Percentiles rank a stretch among this genome's conserved stretches.
Evolutionary conservation across 73 alveolate genomes (phyloP).

Genomic region (Paramecium bursaria): DNA sequence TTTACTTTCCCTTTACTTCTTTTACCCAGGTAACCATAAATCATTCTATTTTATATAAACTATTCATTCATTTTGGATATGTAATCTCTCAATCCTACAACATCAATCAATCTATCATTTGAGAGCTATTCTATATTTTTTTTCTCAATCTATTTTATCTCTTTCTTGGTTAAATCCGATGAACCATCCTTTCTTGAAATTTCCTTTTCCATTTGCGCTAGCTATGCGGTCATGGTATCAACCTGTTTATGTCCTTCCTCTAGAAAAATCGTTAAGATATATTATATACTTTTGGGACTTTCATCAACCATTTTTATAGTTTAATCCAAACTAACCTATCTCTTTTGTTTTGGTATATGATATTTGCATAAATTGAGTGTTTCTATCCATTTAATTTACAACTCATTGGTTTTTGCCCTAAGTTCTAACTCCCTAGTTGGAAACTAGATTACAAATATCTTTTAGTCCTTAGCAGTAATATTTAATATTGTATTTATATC

Average conservation of each 20-base stretch:
- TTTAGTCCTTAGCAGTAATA: slow-evolving; percentile 49
- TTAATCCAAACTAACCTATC: slow-evolving; percentile 69
- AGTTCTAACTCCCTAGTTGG: slow-evolving; percentile 73
- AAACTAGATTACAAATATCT: slow-evolving; percentile 49
- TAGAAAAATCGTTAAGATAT: slow-evolving; percentile 22
- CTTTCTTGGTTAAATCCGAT: slow-evolving; percentile 61
- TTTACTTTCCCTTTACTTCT: slow-evolving; percentile 84
- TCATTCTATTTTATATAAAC: slow-evolving; percentile 68
- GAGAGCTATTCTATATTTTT: slow-evolving; percentile 6
- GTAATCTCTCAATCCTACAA: slow-evolving; percentile 78
- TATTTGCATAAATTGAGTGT: slow-evolving; percentile 25
- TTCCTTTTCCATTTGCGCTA: slow-evolving; percentile 54
- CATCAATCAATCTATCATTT: slow-evolving; percentile 66
- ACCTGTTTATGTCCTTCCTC: slow-evolving; percentile 25
- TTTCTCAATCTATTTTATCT: slow-evolving; percentile 38
- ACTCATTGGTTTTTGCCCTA: slow-evolving; percentile 71
- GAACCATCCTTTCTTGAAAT: slow-evolving; percentile 64
- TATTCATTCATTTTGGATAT: slow-evolving; percentile 65
- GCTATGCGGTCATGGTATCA: slow-evolving; percentile 31
- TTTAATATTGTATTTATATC: slow-evolving; percentile 65
- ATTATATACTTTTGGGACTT: slow-evolving; percentile 29
- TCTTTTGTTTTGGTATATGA: slow-evolving; percentile 62
- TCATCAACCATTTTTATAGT: slow-evolving; percentile 50
- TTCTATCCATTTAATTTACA: slow-evolving; percentile 75
- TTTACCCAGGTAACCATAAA: slow-evolving; percentile 84